Base-by-base conservation (phyloP, 192 early-diverging fungal genomes). In the Pilobolus umbonatus region DNA sequence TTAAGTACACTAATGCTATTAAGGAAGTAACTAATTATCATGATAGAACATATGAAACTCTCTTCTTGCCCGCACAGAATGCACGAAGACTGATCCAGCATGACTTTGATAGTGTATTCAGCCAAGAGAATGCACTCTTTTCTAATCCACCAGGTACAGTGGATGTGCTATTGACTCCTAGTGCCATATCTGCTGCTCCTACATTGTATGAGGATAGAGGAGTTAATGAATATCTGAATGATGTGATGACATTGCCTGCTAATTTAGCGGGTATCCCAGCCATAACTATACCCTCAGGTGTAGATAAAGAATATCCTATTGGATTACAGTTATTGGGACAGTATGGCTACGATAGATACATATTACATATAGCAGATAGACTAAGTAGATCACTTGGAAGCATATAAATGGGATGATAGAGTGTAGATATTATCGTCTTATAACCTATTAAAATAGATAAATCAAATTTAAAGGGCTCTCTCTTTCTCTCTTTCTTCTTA, bases 221-320 rank as follows among this genome's bases (percentile, higher is more conserved):
- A 7, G 75, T 85, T 5, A 62, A 80, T 29, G 75, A 68, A n/a
- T 95, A 88, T 55, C 72, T 90, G 35, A 88, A 90, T 62, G 95
- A 97, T 75, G 85, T 93, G 14, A 81, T 95, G 78, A 95, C 93
- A 5, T 85, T 95, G 1, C 88, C 95, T 14, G 88, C 88, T 5
- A 91, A 85, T 55, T 71, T 97, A 56, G 93, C 91, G 0, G 95
- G 95, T 30, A 52, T 87, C 12, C 88, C 88, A 17, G 85, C 88
- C 0, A 77, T 91, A 19, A 81, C 83, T 22, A 74, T 91, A 0
- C 87, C 87, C 17, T 73, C 71, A 28, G 29, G 29, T 2, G 25
- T 28, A 29, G 14, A 49, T 29, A 49, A 49, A 49, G 80, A 80
- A 5, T 71, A 85, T 58, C 89, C 91, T 8, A 69, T 92, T 60